Evolutionary conservation across 2,329 filamentous ascomycete genomes (phyloP).

Genomic region (Talaromyces sp.): DNA sequence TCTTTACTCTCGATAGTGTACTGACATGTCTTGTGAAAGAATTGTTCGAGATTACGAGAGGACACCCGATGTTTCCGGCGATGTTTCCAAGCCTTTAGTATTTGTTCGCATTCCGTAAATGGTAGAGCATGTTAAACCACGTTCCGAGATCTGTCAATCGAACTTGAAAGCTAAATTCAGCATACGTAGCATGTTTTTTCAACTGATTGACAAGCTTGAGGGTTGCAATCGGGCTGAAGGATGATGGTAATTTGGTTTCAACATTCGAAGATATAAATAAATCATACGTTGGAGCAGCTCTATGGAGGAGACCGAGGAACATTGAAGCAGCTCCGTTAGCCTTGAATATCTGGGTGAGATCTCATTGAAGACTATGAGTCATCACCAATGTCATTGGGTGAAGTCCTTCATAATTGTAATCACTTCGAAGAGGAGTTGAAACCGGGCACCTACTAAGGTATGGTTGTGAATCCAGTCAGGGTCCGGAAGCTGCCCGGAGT

Average conservation of each 20-base stretch:
- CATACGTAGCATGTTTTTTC: neutral
- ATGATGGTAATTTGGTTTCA: neutral
- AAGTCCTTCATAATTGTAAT: neutral
- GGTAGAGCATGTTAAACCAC: neutral
- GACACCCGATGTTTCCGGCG: neutral
- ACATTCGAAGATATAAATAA: too few species aligned
- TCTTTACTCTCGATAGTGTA: neutral
- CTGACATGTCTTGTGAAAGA: too few species aligned
- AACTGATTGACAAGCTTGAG: too few species aligned
- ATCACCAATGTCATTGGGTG: neutral
- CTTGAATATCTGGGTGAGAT: neutral
- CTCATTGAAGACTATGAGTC: neutral
- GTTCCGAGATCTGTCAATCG: neutral
- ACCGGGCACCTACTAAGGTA: neutral
- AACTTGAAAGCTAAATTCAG: neutral
- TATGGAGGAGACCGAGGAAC: neutral
- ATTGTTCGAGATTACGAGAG: too few species aligned
- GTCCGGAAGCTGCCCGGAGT: neutral
- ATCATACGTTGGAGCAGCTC: neutral
- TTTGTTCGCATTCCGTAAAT: neutral
- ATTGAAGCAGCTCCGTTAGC: neutral
- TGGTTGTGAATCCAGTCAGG: neutral
- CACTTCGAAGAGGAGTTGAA: neutral
- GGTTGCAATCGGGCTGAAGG: neutral
- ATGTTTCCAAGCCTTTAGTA: neutral